Conservation (phyloP, 2,329 filamentous ascomycete genomes). For the Phaeoacremonium minimum region DNA sequence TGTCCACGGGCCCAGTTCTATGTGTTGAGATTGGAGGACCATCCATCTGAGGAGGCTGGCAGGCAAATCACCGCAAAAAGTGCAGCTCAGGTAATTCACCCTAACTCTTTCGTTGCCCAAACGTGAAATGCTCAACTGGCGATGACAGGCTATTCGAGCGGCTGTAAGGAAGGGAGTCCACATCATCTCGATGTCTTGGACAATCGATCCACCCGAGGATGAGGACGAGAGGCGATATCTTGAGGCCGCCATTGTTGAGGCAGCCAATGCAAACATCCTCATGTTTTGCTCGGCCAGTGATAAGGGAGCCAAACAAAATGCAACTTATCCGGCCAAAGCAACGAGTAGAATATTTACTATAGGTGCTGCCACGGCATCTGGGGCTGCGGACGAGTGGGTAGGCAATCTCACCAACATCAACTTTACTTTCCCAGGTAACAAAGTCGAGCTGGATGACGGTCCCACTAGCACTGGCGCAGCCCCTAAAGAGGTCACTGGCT, state of each 20-base stretch:
- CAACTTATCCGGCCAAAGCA: slow-evolving; percentile 9
- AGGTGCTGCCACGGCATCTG: slow-evolving; percentile 17
- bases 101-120: slow-evolving; percentile 1
- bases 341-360: slow-evolving; percentile 18
- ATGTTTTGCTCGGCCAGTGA: slow-evolving; percentile 32
- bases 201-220: slow-evolving; percentile 15
- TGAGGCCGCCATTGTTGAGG: slow-evolving; percentile 18
- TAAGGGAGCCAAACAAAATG: slow-evolving; percentile 12
- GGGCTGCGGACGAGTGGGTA: slow-evolving; percentile 12
- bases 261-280: slow-evolving; percentile 21
- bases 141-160: slow-evolving; percentile 20
- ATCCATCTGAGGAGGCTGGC: too few species aligned
- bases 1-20: too few species aligned
- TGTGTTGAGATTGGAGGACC: too few species aligned
- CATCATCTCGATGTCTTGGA: slow-evolving; percentile 33
- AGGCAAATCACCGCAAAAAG: slow-evolving; percentile 16
- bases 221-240: slow-evolving; percentile 16
- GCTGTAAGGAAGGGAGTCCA: slow-evolving; percentile 22
- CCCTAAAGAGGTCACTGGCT: slow-evolving; percentile 11
- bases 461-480: not conserved
- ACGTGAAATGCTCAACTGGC: slow-evolving; percentile 1
- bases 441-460: slow-evolving; percentile 13
- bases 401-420: slow-evolving; percentile 16
- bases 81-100: slow-evolving; percentile 17
- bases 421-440: slow-evolving; percentile 23